A percentile compares a stretch with the other conserved stretches of the same genome.
Evolutionary conservation across 169 alveolate genomes (phyloP).

Genomic region (Hepatocystis sp.): DNA sequence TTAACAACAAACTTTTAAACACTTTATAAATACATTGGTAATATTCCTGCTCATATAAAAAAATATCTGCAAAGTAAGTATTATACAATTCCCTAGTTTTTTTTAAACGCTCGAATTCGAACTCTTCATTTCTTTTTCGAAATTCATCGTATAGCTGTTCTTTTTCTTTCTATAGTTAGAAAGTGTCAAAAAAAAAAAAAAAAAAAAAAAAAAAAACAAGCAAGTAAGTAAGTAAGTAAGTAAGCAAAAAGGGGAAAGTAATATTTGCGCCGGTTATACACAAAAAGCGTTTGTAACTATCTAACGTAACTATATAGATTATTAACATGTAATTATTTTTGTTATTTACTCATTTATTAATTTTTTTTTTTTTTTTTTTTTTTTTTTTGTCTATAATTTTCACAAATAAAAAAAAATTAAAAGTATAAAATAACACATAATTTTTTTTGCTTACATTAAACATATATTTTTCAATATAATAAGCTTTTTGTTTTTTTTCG

Average conservation of each 20-base stretch:
- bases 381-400: neutral
- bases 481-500: constrained; percentile 46
- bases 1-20: constrained; percentile 38
- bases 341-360: no score
- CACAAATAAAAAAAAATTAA: no score
- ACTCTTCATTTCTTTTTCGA: constrained; percentile 20
- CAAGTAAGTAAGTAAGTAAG: neutral
- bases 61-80: constrained; percentile 68
- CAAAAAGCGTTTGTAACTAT: no score
- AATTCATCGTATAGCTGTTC: constrained; percentile 47
- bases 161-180: constrained; percentile 44
- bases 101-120: constrained; percentile 23
- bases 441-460: constrained; percentile 22
- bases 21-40: constrained; percentile 74
- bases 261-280: no score
- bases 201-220: neutral
- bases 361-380: no score
- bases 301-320: no score
- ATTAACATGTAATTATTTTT: no score
- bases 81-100: constrained; percentile 53
- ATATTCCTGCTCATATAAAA: constrained; percentile 64
- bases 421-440: no score
- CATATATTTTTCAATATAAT: constrained; percentile 44
- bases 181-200: neutral
- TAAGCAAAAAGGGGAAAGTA: neutral